phyloP scores from a whole-genome alignment of 768 basidiomycete species.

The Phanerochaete carnosa region DNA sequence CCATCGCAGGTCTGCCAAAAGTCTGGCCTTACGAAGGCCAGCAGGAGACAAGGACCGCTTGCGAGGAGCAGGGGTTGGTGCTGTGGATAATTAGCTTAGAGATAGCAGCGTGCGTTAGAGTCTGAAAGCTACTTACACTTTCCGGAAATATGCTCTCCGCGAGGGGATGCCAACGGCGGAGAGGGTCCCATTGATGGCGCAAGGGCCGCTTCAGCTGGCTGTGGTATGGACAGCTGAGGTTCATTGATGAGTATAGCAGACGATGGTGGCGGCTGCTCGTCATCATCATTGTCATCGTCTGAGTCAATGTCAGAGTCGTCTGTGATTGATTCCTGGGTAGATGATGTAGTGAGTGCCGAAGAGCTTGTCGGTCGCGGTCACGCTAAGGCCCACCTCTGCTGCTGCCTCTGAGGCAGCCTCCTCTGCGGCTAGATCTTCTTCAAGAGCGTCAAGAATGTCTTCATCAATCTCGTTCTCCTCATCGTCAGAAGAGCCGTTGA shows the following conservation, averaged over 20 bases:
- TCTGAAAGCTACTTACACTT: constrained; percentile 10
- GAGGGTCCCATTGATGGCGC: constrained; percentile 9
- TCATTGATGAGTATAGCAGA: neutral
- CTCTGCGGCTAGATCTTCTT: constrained; percentile 40
- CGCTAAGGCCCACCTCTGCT: constrained; percentile 46
- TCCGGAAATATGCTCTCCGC: constrained; percentile 3
- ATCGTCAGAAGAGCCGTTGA: constrained; percentile 46
- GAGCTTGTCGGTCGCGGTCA: neutral
- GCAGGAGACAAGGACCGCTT: constrained; percentile 53
- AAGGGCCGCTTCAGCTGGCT: neutral
- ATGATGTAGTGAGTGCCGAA: neutral
- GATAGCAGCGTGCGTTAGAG: neutral
- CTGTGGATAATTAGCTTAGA: constrained; percentile 11
- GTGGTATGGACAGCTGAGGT: constrained; percentile 11
- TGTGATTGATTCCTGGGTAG: constrained; percentile 48
- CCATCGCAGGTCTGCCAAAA: constrained; percentile 31
- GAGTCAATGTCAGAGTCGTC: constrained; percentile 59
- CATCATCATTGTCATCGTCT: constrained; percentile 29
- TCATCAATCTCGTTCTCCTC: constrained; percentile 51
- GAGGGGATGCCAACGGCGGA: constrained; percentile 10
- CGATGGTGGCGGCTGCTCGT: constrained; percentile 37
- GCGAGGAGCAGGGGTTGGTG: constrained; percentile 33
- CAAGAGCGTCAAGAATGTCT: constrained; percentile 58
- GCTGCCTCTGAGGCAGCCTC: constrained; percentile 63
- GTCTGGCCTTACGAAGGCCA: constrained; percentile 43